Conservation (phyloP, 2,329 filamentous ascomycete genomes). For the Amylocarpus encephaloides region DNA sequence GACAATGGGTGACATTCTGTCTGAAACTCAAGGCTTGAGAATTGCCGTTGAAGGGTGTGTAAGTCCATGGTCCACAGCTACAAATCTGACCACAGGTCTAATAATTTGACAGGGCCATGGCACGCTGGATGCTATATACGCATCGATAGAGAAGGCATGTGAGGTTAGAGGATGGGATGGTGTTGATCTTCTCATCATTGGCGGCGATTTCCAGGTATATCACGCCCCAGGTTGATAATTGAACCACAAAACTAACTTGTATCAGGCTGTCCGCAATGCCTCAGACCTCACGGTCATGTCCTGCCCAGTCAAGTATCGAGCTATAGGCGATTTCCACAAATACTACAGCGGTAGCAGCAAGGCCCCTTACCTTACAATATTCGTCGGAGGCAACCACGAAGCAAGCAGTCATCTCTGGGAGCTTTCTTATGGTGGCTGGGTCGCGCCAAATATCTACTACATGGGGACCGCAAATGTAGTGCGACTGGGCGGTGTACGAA, state of each 20-base stretch:
- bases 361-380: slow-evolving; percentile 86
- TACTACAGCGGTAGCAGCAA: slow-evolving; percentile 77
- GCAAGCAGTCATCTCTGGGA: slow-evolving; percentile 86
- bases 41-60: slow-evolving; percentile 86
- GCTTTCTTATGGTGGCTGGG: slow-evolving; percentile 95
- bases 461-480: slow-evolving; percentile 88
- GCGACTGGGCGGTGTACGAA: slow-evolving; percentile 74
- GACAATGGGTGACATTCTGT: no score
- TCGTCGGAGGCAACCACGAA: slow-evolving; percentile 93
- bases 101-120: slow-evolving; percentile 67
- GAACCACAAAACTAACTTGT: slow-evolving; percentile 7
- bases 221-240: not conserved
- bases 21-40: slow-evolving; percentile 48
- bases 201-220: slow-evolving; percentile 83
- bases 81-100: slow-evolving; percentile 8
- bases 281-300: slow-evolving; percentile 84
- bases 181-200: slow-evolving; percentile 87
- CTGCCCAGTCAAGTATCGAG: slow-evolving; percentile 80
- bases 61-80: slow-evolving; percentile 33
- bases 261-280: slow-evolving; percentile 76
- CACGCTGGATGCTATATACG: slow-evolving; percentile 85
- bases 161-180: slow-evolving; percentile 67
- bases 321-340: slow-evolving; percentile 84
- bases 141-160: slow-evolving; percentile 64
- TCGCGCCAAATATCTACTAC: slow-evolving; percentile 95